Base-by-base conservation (phyloP, 805 yeast genomes). In the Kodamaea jinghongensis region DNA sequence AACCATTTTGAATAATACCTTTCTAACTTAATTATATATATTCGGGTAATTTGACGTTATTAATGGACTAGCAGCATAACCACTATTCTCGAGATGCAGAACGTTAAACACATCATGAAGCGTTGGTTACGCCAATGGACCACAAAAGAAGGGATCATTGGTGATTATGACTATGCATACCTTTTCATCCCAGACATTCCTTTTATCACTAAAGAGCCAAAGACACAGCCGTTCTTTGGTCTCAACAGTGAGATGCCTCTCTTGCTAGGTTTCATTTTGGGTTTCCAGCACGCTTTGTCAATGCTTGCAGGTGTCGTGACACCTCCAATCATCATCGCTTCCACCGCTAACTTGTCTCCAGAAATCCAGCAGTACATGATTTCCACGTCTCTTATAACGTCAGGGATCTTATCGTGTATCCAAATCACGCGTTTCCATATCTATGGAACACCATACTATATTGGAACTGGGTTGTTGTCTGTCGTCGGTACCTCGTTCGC, bases 401-500 rank as follows among this genome's bases (percentile, higher is more conserved):
- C 69, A 6, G 73, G 70, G 14, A 51, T 87, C 26, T 68, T 88
- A 41, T 83, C 96, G 0, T 51, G 75, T 17, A 63, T 90, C 48
- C 95, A 86, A 56, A 83, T 89, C 55, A 82, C 95, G 6, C 75
- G 96, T 45, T 80, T 89, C 65, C 86, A 81, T 52, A 76, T 89
- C 41, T 80, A 73, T 12, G 75, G 73, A 35, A 87, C 96, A 2
- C 81, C 78, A 17, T 86, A 83, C 62, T 86, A 74, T 54, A 59
- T 89, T 15, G 97, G 96, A 25, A 87, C 96, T 0, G 97, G 97
- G 27, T 64, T 88, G 52, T 71, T 90, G 34, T 85, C 95, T 8
- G 96, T 89, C 28, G 95, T 88, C 14, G 97, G 96, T 49, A 86
- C 95, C 9, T 83, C 95, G 1, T 89, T 89, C 60, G 87, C 95